Evolutionary conservation across 2,329 filamentous ascomycete genomes (phyloP).

Genomic region (Xylaria sp.): DNA sequence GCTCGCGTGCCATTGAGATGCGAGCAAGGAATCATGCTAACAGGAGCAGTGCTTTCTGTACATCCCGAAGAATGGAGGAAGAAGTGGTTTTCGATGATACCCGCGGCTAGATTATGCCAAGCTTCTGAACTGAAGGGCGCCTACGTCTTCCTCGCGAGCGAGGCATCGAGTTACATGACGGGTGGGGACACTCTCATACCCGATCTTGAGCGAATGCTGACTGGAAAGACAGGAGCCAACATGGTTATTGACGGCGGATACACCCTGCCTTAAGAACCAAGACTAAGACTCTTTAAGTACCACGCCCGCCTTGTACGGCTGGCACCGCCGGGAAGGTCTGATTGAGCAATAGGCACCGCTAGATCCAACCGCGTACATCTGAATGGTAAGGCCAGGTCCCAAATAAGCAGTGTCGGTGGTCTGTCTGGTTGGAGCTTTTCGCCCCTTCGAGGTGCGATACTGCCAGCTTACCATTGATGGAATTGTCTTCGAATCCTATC

Average conservation of each 20-base stretch:
- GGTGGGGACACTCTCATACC: slow-evolving; percentile 40
- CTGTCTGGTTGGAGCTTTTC: not conserved
- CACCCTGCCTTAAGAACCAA: slow-evolving; percentile 42
- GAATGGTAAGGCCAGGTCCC: not conserved
- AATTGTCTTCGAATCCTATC: not conserved
- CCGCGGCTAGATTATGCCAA: slow-evolving; percentile 47
- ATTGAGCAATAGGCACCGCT: not conserved
- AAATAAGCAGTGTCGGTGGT: not conserved
- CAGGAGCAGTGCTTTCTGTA: slow-evolving; percentile 44
- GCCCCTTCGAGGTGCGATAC: not conserved
- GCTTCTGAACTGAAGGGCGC: slow-evolving; percentile 50
- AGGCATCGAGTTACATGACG: slow-evolving; percentile 56
- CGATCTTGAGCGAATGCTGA: slow-evolving; percentile 1
- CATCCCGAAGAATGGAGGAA: slow-evolving; percentile 48
- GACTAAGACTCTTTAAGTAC: not conserved
- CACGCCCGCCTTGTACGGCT: not conserved
- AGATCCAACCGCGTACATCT: not conserved
- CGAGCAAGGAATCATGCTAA: slow-evolving; percentile 14
- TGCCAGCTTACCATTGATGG: not conserved
- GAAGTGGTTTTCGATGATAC: slow-evolving; percentile 47
- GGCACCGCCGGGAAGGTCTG: not conserved
- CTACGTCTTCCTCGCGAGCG: slow-evolving; percentile 53
- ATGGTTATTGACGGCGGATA: slow-evolving; percentile 48
- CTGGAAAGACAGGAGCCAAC: slow-evolving; percentile 39
- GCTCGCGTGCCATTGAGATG: slow-evolving; percentile 3